phyloP scores from a whole-genome alignment of 179 eudicot species.

The Camellia oleifera region DNA sequence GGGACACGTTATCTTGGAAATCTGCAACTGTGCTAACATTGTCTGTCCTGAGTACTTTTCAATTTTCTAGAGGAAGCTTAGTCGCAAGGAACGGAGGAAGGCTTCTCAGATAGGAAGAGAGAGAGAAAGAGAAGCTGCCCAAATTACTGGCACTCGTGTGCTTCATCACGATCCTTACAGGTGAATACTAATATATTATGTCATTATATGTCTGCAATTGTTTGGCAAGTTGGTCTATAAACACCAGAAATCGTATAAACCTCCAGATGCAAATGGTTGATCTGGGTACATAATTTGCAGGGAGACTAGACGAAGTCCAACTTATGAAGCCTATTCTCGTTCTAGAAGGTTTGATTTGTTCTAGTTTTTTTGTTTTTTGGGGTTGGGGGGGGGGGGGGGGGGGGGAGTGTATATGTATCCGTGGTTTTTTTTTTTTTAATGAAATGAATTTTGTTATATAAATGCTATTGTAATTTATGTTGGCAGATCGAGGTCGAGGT shows the following conservation, averaged over 20 bases:
- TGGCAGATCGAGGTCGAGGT: conserved; percentile 68
- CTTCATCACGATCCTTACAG: conserved; percentile 90
- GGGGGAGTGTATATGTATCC: no score
- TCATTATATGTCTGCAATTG: neutral
- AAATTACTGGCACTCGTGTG: conserved; percentile 60
- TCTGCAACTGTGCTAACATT: neutral
- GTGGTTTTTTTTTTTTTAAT: neutral
- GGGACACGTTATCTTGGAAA: neutral
- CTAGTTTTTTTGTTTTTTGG: neutral
- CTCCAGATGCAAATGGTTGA: conserved; percentile 9
- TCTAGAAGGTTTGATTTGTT: conserved; percentile 59
- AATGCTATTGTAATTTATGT: neutral
- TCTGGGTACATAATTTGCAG: conserved; percentile 40
- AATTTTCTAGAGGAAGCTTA: conserved; percentile 73
- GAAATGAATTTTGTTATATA: neutral
- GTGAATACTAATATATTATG: conserved; percentile 26
- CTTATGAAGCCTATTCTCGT: conserved; percentile 92
- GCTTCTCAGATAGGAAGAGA: conserved; percentile 92
- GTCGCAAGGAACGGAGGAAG: conserved; percentile 97
- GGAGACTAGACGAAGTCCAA: conserved; percentile 92
- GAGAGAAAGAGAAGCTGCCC: conserved; percentile 81
- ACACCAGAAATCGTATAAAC: neutral
- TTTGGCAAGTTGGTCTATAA: neutral
- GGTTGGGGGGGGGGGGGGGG: no score
- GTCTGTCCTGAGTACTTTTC: conserved; percentile 1